A percentile compares a stretch with the other conserved stretches of the same genome.
Conservation (phyloP, 192 early-diverging fungal genomes). For the Fimicolochytrium jonesii region DNA sequence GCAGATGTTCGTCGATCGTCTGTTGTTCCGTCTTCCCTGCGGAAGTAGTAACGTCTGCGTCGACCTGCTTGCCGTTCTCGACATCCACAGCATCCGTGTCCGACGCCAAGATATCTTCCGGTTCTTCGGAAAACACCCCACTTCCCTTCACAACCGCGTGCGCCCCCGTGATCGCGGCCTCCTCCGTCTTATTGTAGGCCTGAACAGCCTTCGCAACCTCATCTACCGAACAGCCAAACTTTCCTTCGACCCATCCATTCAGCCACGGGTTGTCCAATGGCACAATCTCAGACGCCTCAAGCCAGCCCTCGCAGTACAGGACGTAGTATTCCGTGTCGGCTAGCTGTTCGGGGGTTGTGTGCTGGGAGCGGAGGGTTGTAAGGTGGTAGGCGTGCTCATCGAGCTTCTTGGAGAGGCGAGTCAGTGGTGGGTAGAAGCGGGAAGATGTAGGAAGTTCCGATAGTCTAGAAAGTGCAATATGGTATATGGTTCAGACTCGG, state of each 20-base stretch:
- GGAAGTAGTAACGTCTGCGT: background rate
- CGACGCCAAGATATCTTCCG: background rate
- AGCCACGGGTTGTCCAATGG: slow-evolving; percentile 16
- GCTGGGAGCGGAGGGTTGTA: background rate
- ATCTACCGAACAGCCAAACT: background rate
- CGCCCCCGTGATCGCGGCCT: background rate
- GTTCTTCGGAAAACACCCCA: background rate
- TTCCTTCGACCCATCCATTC: slow-evolving; percentile 21
- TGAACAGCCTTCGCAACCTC: slow-evolving; percentile 6
- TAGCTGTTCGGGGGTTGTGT: slow-evolving; percentile 2
- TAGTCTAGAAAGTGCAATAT: background rate
- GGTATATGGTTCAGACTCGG: too few relatives aligned
- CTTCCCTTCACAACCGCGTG: too few relatives aligned
- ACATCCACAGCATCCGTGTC: too few relatives aligned
- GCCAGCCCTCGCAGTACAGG: slow-evolving; percentile 20
- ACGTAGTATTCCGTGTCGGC: slow-evolving; percentile 18
- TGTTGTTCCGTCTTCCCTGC: background rate
- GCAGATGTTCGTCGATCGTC: slow-evolving; percentile 10
- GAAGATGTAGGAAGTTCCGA: slow-evolving; percentile 1
- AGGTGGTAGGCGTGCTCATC: slow-evolving; percentile 15
- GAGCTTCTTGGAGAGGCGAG: slow-evolving; percentile 3
- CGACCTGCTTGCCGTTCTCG: too few relatives aligned
- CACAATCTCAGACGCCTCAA: slow-evolving; percentile 9
- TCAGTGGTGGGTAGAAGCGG: background rate
- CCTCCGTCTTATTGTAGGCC: background rate